These are phyloP conservation scores for Eragrostis curvula DNA, from an alignment of 176 grass and related monocot species.

Conservation along the genomic window DNA sequence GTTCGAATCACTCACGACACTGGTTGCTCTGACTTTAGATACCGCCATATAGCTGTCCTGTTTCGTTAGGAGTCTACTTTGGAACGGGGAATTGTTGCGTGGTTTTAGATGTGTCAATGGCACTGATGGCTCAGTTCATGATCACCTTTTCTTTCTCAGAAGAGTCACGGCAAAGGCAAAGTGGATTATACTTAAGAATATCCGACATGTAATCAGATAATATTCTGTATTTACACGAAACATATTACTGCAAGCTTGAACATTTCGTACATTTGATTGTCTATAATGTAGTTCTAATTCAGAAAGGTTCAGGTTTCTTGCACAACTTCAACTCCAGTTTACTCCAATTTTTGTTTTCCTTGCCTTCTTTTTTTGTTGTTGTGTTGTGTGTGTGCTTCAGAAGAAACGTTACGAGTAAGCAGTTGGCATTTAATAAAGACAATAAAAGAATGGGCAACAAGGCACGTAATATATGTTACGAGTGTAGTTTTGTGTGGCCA, in stretches of 20 bases:
- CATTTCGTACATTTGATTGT: background rate
- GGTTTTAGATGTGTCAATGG: background rate
- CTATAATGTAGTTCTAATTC: background rate
- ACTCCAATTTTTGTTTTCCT: background rate
- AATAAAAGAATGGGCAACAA: background rate
- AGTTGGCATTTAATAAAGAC: too few species aligned
- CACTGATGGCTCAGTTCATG: background rate
- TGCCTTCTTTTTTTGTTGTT: background rate
- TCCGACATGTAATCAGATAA: background rate
- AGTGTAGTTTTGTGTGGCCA: too few species aligned
- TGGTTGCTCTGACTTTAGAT: constrained; percentile 2
- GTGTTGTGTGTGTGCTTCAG: too few species aligned
- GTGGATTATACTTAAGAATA: background rate
- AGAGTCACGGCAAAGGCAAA: background rate
- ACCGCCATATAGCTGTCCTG: background rate
- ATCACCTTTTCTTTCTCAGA: background rate
- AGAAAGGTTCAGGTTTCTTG: background rate
- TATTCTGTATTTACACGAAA: background rate
- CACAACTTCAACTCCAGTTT: background rate
- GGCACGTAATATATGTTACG: too few species aligned
- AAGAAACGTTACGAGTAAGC: too few species aligned
- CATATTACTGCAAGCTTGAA: background rate
- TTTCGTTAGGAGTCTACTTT: background rate
- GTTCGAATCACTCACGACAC: background rate
- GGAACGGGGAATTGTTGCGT: background rate